Conservation (phyloP, 495 filamentous ascomycete genomes). For the Endocarpon pusillum region DNA sequence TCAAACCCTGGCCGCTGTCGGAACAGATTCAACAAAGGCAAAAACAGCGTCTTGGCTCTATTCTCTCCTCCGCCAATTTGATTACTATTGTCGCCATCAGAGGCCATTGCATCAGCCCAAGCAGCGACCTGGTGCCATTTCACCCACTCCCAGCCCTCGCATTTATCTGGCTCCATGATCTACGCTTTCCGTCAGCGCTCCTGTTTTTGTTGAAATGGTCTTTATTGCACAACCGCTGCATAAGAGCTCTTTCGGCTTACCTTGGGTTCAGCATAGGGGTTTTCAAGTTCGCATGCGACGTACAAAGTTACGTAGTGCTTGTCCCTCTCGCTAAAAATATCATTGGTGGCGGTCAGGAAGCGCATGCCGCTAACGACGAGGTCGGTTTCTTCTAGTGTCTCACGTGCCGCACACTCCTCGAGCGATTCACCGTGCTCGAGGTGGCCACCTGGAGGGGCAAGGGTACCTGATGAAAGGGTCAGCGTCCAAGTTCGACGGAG, state of each 20-base stretch:
- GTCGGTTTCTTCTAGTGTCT: slow-evolving; percentile 51
- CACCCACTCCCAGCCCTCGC: slow-evolving; percentile 44
- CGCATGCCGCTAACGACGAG: slow-evolving; percentile 28
- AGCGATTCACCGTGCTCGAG: slow-evolving; percentile 46
- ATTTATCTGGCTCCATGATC: slow-evolving; percentile 48
- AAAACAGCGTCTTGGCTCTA: slow-evolving; percentile 29
- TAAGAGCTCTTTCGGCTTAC: slow-evolving; percentile 25
- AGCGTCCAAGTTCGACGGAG: no score
- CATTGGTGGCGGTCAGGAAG: slow-evolving; percentile 40
- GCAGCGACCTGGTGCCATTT: slow-evolving; percentile 27
- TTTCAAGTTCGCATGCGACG: slow-evolving; percentile 26
- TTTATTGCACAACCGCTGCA: neutral
- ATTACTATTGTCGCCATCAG: no score
- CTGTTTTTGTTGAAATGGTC: neutral
- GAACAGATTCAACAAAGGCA: slow-evolving; percentile 37
- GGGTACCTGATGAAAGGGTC: no score
- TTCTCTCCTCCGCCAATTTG: slow-evolving; percentile 10
- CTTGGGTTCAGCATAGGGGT: slow-evolving; percentile 27
- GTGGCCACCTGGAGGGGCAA: slow-evolving; percentile 51
- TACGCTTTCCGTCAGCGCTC: slow-evolving; percentile 6
- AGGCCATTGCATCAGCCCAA: slow-evolving; percentile 14
- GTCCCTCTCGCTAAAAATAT: slow-evolving; percentile 29
- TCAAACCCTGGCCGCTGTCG: slow-evolving; percentile 28
- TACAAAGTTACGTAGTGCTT: slow-evolving; percentile 57
- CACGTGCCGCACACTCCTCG: slow-evolving; percentile 41